Base-by-base conservation (phyloP, 106 monocot species). In the Vanilla planifolia region DNA sequence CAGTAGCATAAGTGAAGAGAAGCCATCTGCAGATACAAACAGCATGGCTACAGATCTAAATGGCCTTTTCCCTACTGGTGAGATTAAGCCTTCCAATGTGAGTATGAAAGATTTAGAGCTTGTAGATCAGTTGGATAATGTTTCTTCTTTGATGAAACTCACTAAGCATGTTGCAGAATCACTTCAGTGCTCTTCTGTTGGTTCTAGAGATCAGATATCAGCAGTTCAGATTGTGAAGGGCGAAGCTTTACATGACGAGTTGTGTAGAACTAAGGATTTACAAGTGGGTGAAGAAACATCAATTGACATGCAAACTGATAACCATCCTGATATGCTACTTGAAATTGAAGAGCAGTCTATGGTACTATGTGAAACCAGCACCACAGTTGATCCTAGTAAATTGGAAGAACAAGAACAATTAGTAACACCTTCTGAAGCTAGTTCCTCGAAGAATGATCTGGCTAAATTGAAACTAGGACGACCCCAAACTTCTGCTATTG, bases 11-110 rank as follows among this genome's bases (percentile, higher is more conserved):
- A 48, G 34, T 51, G 44, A 65, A 65, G 29, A 46, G 52, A 71
- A 71, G 17, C 43, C 27, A 61, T 33, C 40, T 71, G 40, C 60
- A 46, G 51, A 51, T 37, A 59, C 63, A 65, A 4, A 27, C 66
- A 19, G 15, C 6, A 2, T 25, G 32, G 1, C 20, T 20, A 40
- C 19, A 24, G 9, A 8, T 32, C 5, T 25, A 20, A 33, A 1
- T 0, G 44, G 20, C 10, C 6, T 28, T 44, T 16, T 5, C 17
- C 4, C 11, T 62, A 30, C 25, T 43, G 44, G 21, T 0, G 44
- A 23, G 26, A 27, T 62, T 51, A 27, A 61, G 34, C 28, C 27
- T 30, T 43, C 70, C 3, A 30, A 16, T 52, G 32, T 62, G 50
- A 16, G 39, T 19, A 25, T 40, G 10, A 27, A 55, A 71, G 53